phyloP scores from a whole-genome alignment of 208 protist genomes.

The Balamuthia mandrillaris region DNA sequence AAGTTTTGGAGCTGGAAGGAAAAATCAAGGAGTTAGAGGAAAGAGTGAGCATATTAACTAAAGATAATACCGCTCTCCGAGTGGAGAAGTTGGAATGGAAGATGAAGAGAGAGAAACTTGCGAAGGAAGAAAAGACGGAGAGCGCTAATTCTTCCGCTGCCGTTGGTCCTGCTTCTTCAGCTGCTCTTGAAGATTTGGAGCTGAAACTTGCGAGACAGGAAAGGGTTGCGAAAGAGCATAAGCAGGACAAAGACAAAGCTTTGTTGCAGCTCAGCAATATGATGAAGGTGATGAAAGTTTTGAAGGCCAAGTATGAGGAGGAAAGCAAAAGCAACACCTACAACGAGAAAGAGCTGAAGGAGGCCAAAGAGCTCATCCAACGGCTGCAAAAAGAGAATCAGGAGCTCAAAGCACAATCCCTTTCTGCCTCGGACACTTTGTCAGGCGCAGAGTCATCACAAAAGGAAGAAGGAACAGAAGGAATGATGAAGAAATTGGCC shows the following conservation, averaged over 20 bases:
- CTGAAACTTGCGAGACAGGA: not conserved
- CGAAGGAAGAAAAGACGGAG: not conserved
- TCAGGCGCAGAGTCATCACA: not conserved
- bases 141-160: not conserved
- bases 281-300: slow-evolving; percentile 28
- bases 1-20: not conserved
- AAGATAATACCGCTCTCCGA: slow-evolving; percentile 12
- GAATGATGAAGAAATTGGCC: not conserved
- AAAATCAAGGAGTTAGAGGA: not conserved
- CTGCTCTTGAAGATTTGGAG: not conserved
- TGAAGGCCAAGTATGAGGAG: slow-evolving; percentile 29
- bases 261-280: slow-evolving; percentile 3
- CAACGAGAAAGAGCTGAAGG: not conserved
- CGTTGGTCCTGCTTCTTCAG: not conserved
- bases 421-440: not conserved
- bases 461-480: not conserved
- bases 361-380: not conserved
- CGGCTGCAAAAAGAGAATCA: not conserved
- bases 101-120: not conserved
- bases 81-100: not conserved
- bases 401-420: not conserved
- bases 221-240: not conserved
- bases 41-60: not conserved
- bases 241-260: not conserved
- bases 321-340: not conserved